Base-by-base conservation (phyloP, 768 basidiomycete genomes). In the Podaxis sp. region DNA sequence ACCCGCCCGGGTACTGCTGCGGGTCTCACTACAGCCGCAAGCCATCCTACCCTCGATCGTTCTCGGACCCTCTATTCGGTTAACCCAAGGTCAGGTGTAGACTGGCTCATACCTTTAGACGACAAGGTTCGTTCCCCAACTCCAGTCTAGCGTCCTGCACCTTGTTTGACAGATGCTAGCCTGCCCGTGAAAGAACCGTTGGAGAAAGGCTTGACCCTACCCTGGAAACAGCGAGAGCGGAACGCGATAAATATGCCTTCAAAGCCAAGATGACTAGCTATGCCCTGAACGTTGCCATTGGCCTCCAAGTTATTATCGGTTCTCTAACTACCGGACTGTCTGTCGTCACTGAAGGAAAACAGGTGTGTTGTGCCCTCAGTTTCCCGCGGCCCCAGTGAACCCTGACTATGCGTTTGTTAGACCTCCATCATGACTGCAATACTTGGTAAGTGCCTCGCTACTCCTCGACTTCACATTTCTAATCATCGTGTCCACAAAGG, bases 291-390 rank as follows among this genome's bases (percentile, higher is more conserved):
- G 60, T 76, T 12, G 86, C 88, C 0, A 90, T 89, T 53, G 81
- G 79, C 11, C 58, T 87, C 41, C 89, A 90, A 69, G 83, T 90
- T 4, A 40, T 87, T 0, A 72, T 90, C 24, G 88, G 88, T 4
- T 80, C 89, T 2, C 73, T 91, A 36, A 90, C 87, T 4, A 90
- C 89, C 0, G 89, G 84, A 0, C 64, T 90, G 17, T 78, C 88
- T 0, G 67, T 71, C 5, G 75, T 79, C 2, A 71, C 77, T 5
- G 69, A 64, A n/a, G 80, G 77, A 5, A 75, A 63, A 8, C 76
- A 80, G 74, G 84, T 79, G 55, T 57, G 77, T 54, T 11, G 36
- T 58, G 19, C 54, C 29, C 11, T 15, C 29, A 22, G 13, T 25
- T 24, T 40, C 4, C 11, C 12, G 4, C 13, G 25, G 7, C 36